Evolutionary conservation across 228 moss, liverwort and hornwort species (phyloP).

Genomic region (Sphagnum magellanicum): DNA sequence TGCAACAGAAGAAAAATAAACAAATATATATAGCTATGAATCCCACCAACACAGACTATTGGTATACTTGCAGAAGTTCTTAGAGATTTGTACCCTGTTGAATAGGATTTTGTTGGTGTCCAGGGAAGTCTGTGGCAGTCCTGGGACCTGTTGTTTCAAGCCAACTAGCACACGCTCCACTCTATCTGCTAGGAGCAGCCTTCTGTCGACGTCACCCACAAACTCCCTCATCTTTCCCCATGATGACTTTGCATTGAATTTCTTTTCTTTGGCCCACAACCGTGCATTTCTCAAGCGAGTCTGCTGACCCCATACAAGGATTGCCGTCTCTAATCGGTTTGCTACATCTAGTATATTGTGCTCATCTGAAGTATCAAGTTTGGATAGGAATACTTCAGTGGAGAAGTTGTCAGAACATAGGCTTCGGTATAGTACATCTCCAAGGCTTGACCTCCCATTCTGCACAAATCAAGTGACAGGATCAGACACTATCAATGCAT

Average conservation of each 20-base stretch:
- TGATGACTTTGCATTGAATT: conserved; percentile 51
- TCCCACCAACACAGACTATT: no score
- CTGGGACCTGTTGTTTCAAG: conserved; percentile 77
- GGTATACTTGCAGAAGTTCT: no score
- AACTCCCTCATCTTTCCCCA: conserved; percentile 85
- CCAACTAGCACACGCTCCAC: conserved; percentile 70
- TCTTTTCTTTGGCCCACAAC: conserved; percentile 43
- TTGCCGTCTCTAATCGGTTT: conserved; percentile 80
- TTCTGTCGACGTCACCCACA: conserved; percentile 66
- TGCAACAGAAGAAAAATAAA: background rate
- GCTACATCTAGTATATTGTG: conserved; percentile 75
- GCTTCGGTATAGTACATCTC: conserved; percentile 62
- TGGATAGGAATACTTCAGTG: conserved; percentile 62
- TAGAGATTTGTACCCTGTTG: conserved; percentile 54
- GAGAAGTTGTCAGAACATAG: conserved; percentile 75
- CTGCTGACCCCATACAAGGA: conserved; percentile 79
- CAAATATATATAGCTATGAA: background rate
- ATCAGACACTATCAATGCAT: no score
- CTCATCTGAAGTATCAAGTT: conserved; percentile 70
- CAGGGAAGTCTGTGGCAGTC: conserved; percentile 80
- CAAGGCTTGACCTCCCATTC: conserved; percentile 81
- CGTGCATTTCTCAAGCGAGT: conserved; percentile 43
- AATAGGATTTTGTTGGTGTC: conserved; percentile 90
- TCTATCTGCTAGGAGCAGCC: conserved; percentile 58
- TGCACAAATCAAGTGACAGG: conserved; percentile 16